A percentile compares a stretch with the other conserved stretches of the same genome.
phyloP scores from a whole-genome alignment of 129 eudicot genomes.

The Flaveria sonorensis region DNA sequence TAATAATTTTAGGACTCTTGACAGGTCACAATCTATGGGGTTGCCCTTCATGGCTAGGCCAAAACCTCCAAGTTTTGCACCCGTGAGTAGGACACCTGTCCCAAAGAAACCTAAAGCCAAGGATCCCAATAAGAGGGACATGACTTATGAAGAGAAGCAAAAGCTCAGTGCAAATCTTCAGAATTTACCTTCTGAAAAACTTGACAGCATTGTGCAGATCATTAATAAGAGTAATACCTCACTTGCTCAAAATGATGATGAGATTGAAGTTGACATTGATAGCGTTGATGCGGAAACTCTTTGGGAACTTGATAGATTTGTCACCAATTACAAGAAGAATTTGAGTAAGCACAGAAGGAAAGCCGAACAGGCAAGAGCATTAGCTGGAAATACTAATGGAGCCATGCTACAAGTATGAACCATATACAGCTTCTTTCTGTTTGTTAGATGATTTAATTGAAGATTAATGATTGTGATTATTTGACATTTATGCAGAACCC shows the following conservation, averaged over 20 bases:
- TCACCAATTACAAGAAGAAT: conserved; percentile 89
- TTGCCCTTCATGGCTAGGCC: conserved; percentile 40
- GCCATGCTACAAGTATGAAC: conserved; percentile 38
- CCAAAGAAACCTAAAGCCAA: conserved; percentile 91
- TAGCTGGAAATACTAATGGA: conserved; percentile 42
- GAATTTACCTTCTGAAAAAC: conserved; percentile 76
- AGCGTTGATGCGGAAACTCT: conserved; percentile 88
- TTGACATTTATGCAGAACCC: conserved; percentile 54
- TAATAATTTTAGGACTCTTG: conserved; percentile 45
- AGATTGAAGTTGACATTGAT: conserved; percentile 93
- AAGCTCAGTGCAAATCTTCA: conserved; percentile 84
- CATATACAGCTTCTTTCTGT: neutral
- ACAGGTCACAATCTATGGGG: conserved; percentile 53
- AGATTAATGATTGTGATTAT: conserved; percentile 20
- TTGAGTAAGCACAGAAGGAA: conserved; percentile 83
- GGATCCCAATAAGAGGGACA: conserved; percentile 87
- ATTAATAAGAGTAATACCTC: conserved; percentile 72
- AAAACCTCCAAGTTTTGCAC: conserved; percentile 40
- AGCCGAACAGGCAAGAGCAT: conserved; percentile 68
- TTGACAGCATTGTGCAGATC: conserved; percentile 77
- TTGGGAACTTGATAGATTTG: conserved; percentile 97
- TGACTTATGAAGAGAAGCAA: conserved; percentile 89
- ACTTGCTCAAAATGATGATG: conserved; percentile 70
- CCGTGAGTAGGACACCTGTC: conserved; percentile 60
- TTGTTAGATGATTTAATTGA: neutral